Evolutionary conservation across 345 rosid genomes (phyloP), one percentile per base, ranked within the genome.

Genomic region (Lepidium sativum): DNA sequence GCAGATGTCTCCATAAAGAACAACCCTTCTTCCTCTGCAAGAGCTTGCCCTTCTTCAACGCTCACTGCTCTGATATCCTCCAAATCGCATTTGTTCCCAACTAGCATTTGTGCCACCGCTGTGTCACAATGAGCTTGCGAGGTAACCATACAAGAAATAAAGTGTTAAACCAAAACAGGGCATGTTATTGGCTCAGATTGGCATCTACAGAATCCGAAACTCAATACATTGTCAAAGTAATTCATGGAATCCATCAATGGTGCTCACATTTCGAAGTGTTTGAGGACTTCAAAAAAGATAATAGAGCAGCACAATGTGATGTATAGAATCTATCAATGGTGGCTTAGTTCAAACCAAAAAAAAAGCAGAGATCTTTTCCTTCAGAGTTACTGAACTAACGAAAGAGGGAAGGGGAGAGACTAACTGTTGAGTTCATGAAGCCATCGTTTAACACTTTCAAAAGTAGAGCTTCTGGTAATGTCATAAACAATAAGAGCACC

Each of bases 1-100:
- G 98, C 97, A 0, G 98, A 92, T 49, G 98, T 92, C 75, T 92
- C 98, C 91, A 89, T 87, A 78, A 92, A 92, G 82, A 87, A 89
- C 47, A 92, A 39, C 0, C 84, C 90, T 78, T 85, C 88, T 47
- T 80, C 88, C 74, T 89, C 91, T 0, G 98, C 97, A 0, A 92
- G 83, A 68, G 68, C 79, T 63, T 83, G 83, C 35, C 94, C 96
- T 67, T 92, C 97, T 54, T 89, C 91, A 13, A 68, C 65, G 42
- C 81, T 84, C 27, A 89, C 82, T 11, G 84, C 96, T 71, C 97
- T 80, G 2, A 89, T 87, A 47, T 79, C 84, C 42, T 85, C 91
- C 73, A 92, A 75, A 74, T 89, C 98, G 33, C 91, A 80, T 71
- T 92, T 92, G 84, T 92, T 92, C 42, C 97, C 98, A 4, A 92